A percentile compares a stretch with the other conserved stretches of the same genome.
phyloP scores from a whole-genome alignment of 495 filamentous ascomycete species.

The Neurospora sp. region DNA sequence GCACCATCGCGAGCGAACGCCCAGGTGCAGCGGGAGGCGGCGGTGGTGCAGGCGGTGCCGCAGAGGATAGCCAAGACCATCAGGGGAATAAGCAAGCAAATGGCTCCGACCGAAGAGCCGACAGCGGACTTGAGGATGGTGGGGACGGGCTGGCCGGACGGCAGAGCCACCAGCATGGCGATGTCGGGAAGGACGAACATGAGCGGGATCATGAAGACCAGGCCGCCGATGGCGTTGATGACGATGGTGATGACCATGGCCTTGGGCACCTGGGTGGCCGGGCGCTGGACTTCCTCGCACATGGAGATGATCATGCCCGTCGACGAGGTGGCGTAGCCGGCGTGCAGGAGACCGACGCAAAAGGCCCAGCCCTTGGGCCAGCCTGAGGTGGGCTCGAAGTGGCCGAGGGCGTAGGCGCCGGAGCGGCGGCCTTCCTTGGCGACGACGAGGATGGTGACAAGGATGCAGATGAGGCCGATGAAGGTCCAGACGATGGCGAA shows the following conservation, averaged over 20 bases:
- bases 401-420: slow-evolving; percentile 30
- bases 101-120: slow-evolving; percentile 33
- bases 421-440: slow-evolving; percentile 34
- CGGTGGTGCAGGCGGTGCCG: slow-evolving; percentile 51
- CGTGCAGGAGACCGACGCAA: slow-evolving; percentile 37
- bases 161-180: slow-evolving; percentile 27
- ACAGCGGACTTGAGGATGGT: slow-evolving; percentile 36
- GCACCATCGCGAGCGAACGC: slow-evolving; percentile 51
- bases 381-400: slow-evolving; percentile 37
- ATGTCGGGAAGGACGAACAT: slow-evolving; percentile 40
- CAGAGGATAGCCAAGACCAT: slow-evolving; percentile 46
- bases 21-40: slow-evolving; percentile 49
- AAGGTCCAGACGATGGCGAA: slow-evolving; percentile 45
- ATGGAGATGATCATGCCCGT: slow-evolving; percentile 45
- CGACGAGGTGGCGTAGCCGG: slow-evolving; percentile 41
- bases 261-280: slow-evolving; percentile 40
- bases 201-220: slow-evolving; percentile 40
- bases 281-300: slow-evolving; percentile 40
- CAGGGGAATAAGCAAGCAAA: slow-evolving; percentile 37
- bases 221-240: slow-evolving; percentile 38
- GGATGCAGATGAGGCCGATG: slow-evolving; percentile 33
- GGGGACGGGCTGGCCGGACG: slow-evolving; percentile 33
- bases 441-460: slow-evolving; percentile 32
- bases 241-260: slow-evolving; percentile 40
- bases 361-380: slow-evolving; percentile 42